Evolutionary conservation across 2,329 filamentous ascomycete genomes (phyloP), one percentile per base, ranked within the genome.

Genomic region (Volutella citrinella): DNA sequence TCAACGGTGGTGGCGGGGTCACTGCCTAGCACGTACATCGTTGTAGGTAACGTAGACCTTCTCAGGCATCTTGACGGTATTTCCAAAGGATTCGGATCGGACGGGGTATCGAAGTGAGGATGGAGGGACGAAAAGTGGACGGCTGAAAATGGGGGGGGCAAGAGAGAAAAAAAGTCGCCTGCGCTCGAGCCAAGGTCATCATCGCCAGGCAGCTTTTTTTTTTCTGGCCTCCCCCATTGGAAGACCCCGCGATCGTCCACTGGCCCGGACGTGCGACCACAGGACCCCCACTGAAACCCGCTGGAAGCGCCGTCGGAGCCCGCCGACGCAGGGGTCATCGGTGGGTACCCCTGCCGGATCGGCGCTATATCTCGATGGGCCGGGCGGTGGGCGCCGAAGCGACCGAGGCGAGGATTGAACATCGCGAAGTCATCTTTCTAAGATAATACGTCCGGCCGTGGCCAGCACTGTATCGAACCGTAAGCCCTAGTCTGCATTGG

Each of bases 1-100:
- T 22, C 20, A n/a, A n/a, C n/a, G n/a, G n/a, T n/a, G n/a, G n/a
- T n/a, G n/a, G n/a, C n/a, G 40, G 35, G 39, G 30, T 45, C 21
- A 34, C 26, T 26, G 20, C 15, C 17, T 24, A 22, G 36, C 40
- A 65, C 79, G 64, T 70, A 90, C 87, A 79, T 93, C 80, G 64
- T 94, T 95, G 69, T 95, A 95, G 52, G 87, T 93, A 60, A 93
- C 81, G 70, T 91, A 94, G 62, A 89, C 65, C 64, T 94, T 94
- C 65, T 91, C 75, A 48, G 85, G 77, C 84, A 90, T 90, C 41
- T 70, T 83, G 66, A 54, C 44, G 46, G 40, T 34, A 36, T 40
- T 39, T 38, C 29, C n/a, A n/a, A n/a, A n/a, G n/a, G n/a, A n/a
- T n/a, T n/a, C n/a, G n/a, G n/a, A n/a, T n/a, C 27, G 29, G 19